Conservation (phyloP, 768 basidiomycete genomes). For the Lactarius tabidus region DNA sequence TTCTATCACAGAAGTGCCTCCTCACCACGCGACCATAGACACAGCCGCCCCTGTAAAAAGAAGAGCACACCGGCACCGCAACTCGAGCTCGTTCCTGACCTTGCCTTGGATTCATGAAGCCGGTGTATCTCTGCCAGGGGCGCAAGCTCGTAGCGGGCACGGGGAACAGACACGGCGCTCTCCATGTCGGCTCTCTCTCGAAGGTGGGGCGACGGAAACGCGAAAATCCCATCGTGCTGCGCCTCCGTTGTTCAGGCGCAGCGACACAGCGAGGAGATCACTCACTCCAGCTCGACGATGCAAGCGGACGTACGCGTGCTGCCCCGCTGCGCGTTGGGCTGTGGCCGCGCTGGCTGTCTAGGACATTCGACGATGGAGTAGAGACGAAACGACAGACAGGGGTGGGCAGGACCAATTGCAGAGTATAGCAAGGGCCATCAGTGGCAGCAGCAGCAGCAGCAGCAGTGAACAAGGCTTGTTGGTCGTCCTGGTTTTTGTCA, state of each 20-base stretch:
- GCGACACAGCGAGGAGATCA: conserved; percentile 71
- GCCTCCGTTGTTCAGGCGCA: conserved; percentile 36
- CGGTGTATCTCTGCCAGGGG: conserved; percentile 50
- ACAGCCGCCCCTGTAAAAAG: neutral
- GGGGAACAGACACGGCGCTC: neutral
- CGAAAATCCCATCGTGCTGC: neutral
- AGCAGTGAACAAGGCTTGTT: neutral
- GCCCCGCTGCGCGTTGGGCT: conserved; percentile 45
- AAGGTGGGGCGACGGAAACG: neutral
- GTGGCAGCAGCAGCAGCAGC: neutral
- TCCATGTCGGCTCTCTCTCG: neutral
- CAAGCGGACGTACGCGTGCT: conserved; percentile 54
- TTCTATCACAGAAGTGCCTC: neutral
- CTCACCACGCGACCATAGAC: neutral
- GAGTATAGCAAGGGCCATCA: neutral
- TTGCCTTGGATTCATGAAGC: conserved; percentile 71
- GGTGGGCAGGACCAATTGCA: conserved; percentile 30
- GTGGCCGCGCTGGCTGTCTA: conserved; percentile 45
- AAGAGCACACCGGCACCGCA: conserved; percentile 29
- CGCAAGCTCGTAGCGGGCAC: neutral
- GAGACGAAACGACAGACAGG: neutral
- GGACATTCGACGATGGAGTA: conserved; percentile 31
- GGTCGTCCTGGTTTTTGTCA: neutral
- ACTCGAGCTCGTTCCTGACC: conserved; percentile 74
- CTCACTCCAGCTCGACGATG: conserved; percentile 75